A percentile compares a stretch with the other conserved stretches of the same genome.
Conservation (phyloP, 129 eudicot species). For the Heracleum sosnowskyi region DNA sequence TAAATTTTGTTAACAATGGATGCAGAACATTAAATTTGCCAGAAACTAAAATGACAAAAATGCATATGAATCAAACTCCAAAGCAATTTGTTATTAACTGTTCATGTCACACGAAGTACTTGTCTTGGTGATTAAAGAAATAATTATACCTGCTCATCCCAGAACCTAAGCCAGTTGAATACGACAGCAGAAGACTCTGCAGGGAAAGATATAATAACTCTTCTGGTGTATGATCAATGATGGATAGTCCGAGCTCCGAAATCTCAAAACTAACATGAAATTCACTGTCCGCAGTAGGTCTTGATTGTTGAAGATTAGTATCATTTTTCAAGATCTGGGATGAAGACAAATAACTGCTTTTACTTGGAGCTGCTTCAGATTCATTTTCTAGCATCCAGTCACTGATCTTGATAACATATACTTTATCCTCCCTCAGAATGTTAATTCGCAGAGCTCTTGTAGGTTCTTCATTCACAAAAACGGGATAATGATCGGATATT, state of each 20-base stretch:
- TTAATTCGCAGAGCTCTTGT: slow-evolving; percentile 59
- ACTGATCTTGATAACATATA: slow-evolving; percentile 65
- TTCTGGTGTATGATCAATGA: slow-evolving; percentile 98
- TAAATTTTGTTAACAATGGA: slow-evolving; percentile 2
- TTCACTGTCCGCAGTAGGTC: slow-evolving; percentile 43
- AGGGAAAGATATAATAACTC: slow-evolving; percentile 82
- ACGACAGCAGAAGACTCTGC: slow-evolving; percentile 72
- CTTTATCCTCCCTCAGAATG: slow-evolving; percentile 71
- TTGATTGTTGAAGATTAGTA: slow-evolving; percentile 27
- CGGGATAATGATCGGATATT: slow-evolving; percentile 67
- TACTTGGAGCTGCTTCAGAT: slow-evolving; percentile 10
- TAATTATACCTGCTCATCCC: slow-evolving; percentile 75
- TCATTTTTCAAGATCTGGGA: slow-evolving; percentile 27
- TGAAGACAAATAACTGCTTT: slow-evolving; percentile 24
- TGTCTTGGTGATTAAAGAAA: background rate
- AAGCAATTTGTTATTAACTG: background rate
- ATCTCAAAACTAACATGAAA: slow-evolving; percentile 80
- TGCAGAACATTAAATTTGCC: background rate
- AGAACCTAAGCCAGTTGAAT: slow-evolving; percentile 89
- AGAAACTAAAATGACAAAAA: background rate
- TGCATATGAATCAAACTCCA: background rate
- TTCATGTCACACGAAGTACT: background rate
- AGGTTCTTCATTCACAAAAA: slow-evolving; percentile 44
- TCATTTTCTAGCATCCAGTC: slow-evolving; percentile 75
- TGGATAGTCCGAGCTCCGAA: slow-evolving; percentile 78